A percentile compares a stretch with the other conserved stretches of the same genome.
These are phyloP conservation scores for Angophora floribunda DNA, from an alignment of 345 rosid species.

Conservation along the genomic window DNA sequence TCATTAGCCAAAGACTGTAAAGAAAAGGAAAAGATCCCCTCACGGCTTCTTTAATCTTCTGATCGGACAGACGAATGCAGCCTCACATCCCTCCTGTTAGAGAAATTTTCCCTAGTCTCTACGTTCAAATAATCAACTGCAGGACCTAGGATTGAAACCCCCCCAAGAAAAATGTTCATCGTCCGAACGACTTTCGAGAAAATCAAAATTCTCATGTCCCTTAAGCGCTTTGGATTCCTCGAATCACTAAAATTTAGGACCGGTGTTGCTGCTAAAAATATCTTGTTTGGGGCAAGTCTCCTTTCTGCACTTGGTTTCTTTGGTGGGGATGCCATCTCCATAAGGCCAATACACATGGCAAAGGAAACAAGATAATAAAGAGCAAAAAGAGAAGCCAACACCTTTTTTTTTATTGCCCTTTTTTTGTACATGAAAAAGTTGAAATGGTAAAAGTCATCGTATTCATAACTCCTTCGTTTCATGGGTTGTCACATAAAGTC, in stretches of 20 bases:
- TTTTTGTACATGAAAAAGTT: not conserved
- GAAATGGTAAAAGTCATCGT: not conserved
- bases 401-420: not conserved
- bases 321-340: not conserved
- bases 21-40: not conserved
- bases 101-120: not conserved
- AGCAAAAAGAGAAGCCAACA: not conserved
- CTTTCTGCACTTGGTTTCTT: not conserved
- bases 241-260: not conserved
- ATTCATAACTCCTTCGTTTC: not conserved
- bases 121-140: not conserved
- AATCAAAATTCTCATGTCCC: not conserved
- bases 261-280: not conserved
- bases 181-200: not conserved
- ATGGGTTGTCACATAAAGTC: not conserved
- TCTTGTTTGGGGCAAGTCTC: not conserved
- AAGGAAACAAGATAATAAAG: not conserved
- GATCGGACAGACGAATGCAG: not conserved
- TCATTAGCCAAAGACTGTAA: not conserved
- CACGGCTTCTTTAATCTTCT: not conserved
- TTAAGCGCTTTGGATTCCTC: not conserved
- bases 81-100: not conserved
- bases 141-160: not conserved
- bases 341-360: not conserved
- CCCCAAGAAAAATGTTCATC: not conserved